Evolutionary conservation across 148 eudicot genomes (phyloP).

Genomic region (Nepenthes mirabilis): DNA sequence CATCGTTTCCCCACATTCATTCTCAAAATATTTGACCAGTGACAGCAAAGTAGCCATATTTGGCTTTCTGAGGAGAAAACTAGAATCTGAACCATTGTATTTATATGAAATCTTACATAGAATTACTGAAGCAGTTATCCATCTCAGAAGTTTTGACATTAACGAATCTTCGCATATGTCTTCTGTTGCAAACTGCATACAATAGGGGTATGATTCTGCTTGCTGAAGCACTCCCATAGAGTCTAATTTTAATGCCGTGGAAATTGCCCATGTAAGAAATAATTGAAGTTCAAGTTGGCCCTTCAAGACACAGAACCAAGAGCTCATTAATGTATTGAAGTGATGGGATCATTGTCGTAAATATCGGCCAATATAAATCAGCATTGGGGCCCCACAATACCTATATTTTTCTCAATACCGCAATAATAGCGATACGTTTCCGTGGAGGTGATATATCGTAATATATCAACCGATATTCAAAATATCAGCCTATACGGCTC

Average conservation of each 20-base stretch:
- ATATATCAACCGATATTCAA: no score
- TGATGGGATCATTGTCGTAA: no score
- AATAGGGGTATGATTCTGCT: slow-evolving; percentile 11
- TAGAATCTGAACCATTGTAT: slow-evolving; percentile 6
- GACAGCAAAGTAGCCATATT: slow-evolving; percentile 31
- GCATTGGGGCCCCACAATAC: no score
- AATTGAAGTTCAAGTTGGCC: slow-evolving; percentile 44
- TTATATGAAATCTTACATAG: slow-evolving; percentile 32
- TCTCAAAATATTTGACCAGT: slow-evolving; percentile 21
- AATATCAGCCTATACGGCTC: no score
- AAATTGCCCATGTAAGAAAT: slow-evolving; percentile 64
- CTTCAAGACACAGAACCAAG: slow-evolving; percentile 23
- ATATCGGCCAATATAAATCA: no score
- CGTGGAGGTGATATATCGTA: no score
- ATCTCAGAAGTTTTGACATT: slow-evolving; percentile 50
- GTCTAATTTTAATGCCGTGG: slow-evolving; percentile 42
- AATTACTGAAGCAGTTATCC: slow-evolving; percentile 78
- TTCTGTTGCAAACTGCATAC: slow-evolving; percentile 5
- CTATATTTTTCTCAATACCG: no score
- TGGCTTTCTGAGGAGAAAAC: slow-evolving; percentile 11
- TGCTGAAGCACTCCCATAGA: slow-evolving; percentile 12
- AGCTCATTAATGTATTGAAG: slow-evolving; percentile 1
- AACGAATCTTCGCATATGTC: slow-evolving; percentile 32
- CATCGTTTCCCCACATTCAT: slow-evolving; percentile 13
- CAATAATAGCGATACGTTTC: no score